Evolutionary conservation across 2,329 filamentous ascomycete species (phyloP).

Genomic region (Fusarium algeriense): DNA sequence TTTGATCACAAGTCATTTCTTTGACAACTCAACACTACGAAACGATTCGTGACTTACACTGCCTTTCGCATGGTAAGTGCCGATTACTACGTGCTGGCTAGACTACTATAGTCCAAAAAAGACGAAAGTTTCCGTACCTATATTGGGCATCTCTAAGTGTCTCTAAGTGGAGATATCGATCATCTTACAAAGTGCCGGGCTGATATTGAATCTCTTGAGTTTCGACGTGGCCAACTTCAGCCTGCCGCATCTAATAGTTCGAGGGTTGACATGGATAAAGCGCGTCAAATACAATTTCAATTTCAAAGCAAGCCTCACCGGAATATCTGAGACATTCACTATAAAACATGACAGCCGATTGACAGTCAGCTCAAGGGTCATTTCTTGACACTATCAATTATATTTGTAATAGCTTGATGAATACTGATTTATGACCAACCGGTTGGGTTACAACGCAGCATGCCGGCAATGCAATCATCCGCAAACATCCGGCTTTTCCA

Average conservation of each 20-base stretch:
- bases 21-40: not conserved
- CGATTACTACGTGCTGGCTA: not conserved
- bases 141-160: not conserved
- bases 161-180: not conserved
- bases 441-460: slow-evolving; percentile 16
- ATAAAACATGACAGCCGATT: not conserved
- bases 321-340: slow-evolving; percentile 26
- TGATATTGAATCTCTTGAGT: not conserved
- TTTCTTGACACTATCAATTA: not conserved
- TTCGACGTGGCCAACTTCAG: not conserved
- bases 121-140: not conserved
- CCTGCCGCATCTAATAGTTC: not conserved
- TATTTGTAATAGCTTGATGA: not conserved
- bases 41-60: slow-evolving; percentile 2
- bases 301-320: slow-evolving; percentile 33
- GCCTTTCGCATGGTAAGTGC: slow-evolving; percentile 1
- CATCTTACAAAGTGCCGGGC: not conserved
- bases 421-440: slow-evolving; percentile 15
- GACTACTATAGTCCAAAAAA: not conserved
- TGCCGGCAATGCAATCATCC: slow-evolving; percentile 11
- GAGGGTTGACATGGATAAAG: slow-evolving; percentile 5
- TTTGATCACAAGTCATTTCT: slow-evolving; percentile 16
- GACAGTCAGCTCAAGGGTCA: not conserved
- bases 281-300: slow-evolving; percentile 9
- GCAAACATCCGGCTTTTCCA: slow-evolving; percentile 2